These are phyloP conservation scores for Leccinum pallidistipes DNA, from an alignment of 1,284 basidiomycete genomes.

Conservation along the genomic window DNA sequence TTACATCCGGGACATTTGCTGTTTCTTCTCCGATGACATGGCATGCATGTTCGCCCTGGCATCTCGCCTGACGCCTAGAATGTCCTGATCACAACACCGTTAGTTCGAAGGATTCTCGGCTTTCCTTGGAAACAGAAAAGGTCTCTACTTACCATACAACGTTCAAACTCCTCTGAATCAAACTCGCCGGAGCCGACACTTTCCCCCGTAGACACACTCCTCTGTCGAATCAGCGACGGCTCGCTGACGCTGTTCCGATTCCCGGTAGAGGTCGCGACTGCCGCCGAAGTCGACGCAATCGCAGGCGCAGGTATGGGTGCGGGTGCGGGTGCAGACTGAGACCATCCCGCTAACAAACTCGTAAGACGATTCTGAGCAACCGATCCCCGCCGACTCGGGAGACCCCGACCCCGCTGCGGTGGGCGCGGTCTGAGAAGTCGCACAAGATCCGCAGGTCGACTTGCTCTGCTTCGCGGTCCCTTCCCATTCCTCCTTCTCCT, in stretches of 20 bases:
- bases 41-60: conserved; percentile 67
- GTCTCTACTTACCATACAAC: conserved; percentile 57
- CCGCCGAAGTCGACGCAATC: conserved; percentile 30
- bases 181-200: conserved; percentile 42
- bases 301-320: conserved; percentile 19
- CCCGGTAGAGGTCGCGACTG: conserved; percentile 26
- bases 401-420: conserved; percentile 33
- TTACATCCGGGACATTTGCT: too few relatives aligned
- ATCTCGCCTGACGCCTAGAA: conserved; percentile 72
- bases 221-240: conserved; percentile 53
- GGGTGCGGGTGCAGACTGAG: conserved; percentile 38
- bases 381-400: conserved; percentile 47
- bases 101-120: background rate
- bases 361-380: conserved; percentile 62
- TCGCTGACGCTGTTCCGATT: conserved; percentile 68
- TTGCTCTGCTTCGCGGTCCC: conserved; percentile 62
- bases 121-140: background rate
- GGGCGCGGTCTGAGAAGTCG: conserved; percentile 9
- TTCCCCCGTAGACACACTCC: conserved; percentile 23
- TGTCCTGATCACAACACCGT: conserved; percentile 47
- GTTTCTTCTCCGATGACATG: conserved; percentile 66
- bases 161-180: conserved; percentile 53
- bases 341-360: conserved; percentile 63
- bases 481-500: conserved; percentile 46
- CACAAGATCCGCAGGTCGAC: conserved; percentile 17